Base-by-base conservation (phyloP, 345 rosid genomes). In the Eucalyptus camaldulensis region DNA sequence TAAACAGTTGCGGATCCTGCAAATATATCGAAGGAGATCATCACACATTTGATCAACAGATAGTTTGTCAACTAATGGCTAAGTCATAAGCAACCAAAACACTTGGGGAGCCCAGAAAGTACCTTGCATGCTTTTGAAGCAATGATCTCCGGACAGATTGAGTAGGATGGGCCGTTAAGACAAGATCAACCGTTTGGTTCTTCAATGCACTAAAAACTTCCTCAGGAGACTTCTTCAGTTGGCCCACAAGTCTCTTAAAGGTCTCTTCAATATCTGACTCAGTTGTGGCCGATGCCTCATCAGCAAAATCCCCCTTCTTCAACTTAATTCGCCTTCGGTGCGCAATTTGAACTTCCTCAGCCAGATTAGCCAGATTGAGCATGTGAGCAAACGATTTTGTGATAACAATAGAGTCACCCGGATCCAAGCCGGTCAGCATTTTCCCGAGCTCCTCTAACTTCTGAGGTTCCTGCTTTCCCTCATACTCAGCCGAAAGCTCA, bases 321-420 rank as follows among this genome's bases (percentile, higher is more conserved):
- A 95, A 94, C 90, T 95, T 96, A 92, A 93, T 96, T 93, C 99
- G 91, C 45, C 99, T 92, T 37, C 99, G 83, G 92, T 94, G 92
- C 4, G 99, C 99, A 92, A 98, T 98, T 92, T 98, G 99, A 89
- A 98, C 99, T 93, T 98, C 99, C 91, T 98, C 99, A 14, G 99
- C 99, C 86, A 98, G 88, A 91, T 98, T 98, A 86, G 98, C 99
- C 93, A 98, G 91, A 91, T 92, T 98, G 91, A 98, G 99, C 99
- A 98, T 98, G 94, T 97, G 97, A 86, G 99, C 92, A 90, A 97
- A 97, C 25, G 99, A 92, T 88, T 97, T 97, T 2, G 99, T 93
- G 89, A 97, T 89, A 7, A 97, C 99, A 88, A 97, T 97, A 0
- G 99, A 95, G 89, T 97, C 99, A 69, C 99, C 99, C 31, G 99